Percentiles rank a stretch among this genome's conserved stretches.
phyloP scores from a whole-genome alignment of 2,329 filamentous ascomycete genomes.

The Fusarium annulatum region DNA sequence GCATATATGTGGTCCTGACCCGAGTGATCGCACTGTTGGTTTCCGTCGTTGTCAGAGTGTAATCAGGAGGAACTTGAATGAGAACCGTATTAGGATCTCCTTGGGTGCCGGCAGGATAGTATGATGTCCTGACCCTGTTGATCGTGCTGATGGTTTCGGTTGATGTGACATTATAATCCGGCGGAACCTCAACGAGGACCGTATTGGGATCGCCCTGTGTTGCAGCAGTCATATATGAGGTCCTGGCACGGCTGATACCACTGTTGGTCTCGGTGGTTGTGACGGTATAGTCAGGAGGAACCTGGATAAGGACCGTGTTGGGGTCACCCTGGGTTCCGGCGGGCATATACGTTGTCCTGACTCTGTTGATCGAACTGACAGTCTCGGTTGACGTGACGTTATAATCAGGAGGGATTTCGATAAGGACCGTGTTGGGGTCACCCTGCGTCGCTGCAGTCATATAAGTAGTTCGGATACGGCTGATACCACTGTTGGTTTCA shows the following conservation, averaged over 20 bases:
- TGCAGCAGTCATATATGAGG: not conserved
- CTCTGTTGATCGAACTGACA: not conserved
- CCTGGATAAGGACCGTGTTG: not conserved
- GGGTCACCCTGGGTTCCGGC: not conserved
- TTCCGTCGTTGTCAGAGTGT: slow-evolving; percentile 8
- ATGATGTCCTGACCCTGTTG: slow-evolving; percentile 1
- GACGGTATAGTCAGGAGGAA: not conserved
- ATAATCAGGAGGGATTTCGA: not conserved
- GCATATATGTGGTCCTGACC: slow-evolving; percentile 1
- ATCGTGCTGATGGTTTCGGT: not conserved
- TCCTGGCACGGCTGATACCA: not conserved
- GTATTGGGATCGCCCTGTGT: not conserved
- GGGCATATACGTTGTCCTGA: not conserved
- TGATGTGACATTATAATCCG: not conserved
- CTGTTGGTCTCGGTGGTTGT: not conserved
- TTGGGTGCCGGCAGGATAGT: not conserved
- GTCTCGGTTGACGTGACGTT: slow-evolving; percentile 1
- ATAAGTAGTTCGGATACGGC: too few species aligned
- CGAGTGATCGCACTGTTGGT: slow-evolving; percentile 1
- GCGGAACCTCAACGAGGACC: not conserved
- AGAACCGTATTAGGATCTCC: slow-evolving; percentile 18
- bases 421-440: not conserved
- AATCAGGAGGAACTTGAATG: slow-evolving; percentile 12
- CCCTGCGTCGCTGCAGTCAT: not conserved
- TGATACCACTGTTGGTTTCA: not conserved